Percentiles rank a stretch among this genome's conserved stretches.
Evolutionary conservation across 768 basidiomycete genomes (phyloP).

Genomic region (Kwoniella sp.): DNA sequence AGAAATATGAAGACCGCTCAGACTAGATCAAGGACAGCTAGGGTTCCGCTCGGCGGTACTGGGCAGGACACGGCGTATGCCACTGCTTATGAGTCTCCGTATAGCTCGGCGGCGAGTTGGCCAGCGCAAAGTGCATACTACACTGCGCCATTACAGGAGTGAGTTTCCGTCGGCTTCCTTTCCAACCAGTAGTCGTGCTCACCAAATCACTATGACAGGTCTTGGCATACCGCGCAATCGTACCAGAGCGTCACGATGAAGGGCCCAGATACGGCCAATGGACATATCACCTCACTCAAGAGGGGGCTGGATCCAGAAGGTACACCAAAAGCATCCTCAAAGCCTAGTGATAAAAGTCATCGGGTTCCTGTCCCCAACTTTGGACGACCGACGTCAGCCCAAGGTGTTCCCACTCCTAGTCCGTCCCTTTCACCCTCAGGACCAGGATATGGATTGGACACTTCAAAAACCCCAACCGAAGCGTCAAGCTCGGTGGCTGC

Average conservation of each 20-base stretch:
- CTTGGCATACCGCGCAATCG: slow-evolving; percentile 23
- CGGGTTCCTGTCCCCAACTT: no score
- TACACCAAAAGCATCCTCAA: slow-evolving; percentile 30
- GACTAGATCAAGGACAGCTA: neutral
- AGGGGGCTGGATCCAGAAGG: no score
- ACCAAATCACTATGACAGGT: slow-evolving; percentile 6
- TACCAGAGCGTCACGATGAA: slow-evolving; percentile 11
- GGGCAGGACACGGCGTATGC: slow-evolving; percentile 29
- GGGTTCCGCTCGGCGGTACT: slow-evolving; percentile 18
- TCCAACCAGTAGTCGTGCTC: neutral
- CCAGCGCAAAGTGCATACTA: slow-evolving; percentile 19
- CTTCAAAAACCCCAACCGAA: no score
- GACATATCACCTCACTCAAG: no score
- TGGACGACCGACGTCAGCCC: no score
- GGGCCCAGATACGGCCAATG: neutral
- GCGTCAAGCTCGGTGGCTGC: no score
- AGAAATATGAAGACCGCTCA: slow-evolving; percentile 6
- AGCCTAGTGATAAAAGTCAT: no score
- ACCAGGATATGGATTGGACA: no score
- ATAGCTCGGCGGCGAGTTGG: slow-evolving; percentile 32
- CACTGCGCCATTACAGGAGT: slow-evolving; percentile 11
- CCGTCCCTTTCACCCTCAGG: no score
- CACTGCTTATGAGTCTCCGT: slow-evolving; percentile 21
- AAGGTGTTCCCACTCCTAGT: no score
- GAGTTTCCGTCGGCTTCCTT: no score